Evolutionary conservation across 768 basidiomycete species (phyloP), one percentile per base, ranked within the genome.

Genomic region (Mycena maculata): DNA sequence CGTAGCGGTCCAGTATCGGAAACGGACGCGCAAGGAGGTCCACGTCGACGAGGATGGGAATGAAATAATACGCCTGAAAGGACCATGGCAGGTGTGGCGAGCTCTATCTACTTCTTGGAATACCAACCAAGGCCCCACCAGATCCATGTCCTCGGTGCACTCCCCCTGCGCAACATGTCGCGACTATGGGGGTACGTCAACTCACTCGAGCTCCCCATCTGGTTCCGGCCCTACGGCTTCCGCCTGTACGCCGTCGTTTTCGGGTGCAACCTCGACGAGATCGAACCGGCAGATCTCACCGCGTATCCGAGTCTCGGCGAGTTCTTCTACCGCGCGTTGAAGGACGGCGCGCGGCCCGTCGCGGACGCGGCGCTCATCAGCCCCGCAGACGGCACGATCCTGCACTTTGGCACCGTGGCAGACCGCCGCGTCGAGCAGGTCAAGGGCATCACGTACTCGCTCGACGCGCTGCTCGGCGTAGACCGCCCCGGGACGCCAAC

Each of bases 111-210:
- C 28, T 54, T 33, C 25, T 23, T 42, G n/a, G 23, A 36, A 20
- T 38, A 15, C 58, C 56, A 30, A 58, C 30, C 33, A 4, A 36
- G 31, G 39, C 45, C 41, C 31, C n/a, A 58, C 10, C 67, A 94
- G 95, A 95, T 99, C n/a, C 93, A 97, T 79, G 96, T 99, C 50
- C 84, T 99, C 55, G 97, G 96, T 56, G 96, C 96, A 12, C 87
- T 99, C 1, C 98, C 98, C 0, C 86, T 99, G 8, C 90, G 96
- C 44, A 95, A 95, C 67, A 89, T 98, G 76, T 99, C 97, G n/a
- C 91, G 96, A 2, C 79, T 99, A 7, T 99, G 97, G 96, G 98
- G 98, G 8, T 96, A 96, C 78, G 74, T 99, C 67, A 99, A 98
- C 82, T 93, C 92, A 2, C 85, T 96, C 68, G 92, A 95, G 72